Percentiles rank a stretch among this genome's conserved stretches.
Conservation (phyloP, 257 asterid species). For the Salvia hispanica region DNA sequence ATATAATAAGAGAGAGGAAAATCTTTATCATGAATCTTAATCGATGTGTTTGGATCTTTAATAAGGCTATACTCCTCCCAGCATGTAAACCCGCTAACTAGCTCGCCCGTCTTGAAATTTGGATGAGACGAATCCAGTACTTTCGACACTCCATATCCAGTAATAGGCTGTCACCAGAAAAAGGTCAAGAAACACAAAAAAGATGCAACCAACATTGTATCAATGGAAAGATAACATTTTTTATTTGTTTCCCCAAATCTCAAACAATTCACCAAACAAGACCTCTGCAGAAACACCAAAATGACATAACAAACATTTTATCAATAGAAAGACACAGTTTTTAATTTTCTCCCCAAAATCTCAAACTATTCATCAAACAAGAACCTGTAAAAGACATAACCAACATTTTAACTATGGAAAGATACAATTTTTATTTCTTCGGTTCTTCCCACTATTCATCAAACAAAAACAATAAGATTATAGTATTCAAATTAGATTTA, state of each 20-base stretch:
- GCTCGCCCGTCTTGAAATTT: conserved; percentile 47
- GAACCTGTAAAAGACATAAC: no score
- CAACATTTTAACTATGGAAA: no score
- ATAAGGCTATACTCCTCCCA: conserved; percentile 36
- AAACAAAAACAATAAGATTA: not conserved
- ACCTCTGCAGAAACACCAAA: no score
- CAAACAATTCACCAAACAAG: no score
- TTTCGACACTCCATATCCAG: conserved; percentile 49
- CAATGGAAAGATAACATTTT: no score
- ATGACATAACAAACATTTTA: not conserved
- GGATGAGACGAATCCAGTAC: conserved; percentile 50
- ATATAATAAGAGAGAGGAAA: no score
- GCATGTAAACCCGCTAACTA: conserved; percentile 48
- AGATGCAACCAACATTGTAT: not conserved
- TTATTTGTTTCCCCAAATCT: no score
- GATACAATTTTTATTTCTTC: no score
- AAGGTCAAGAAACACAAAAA: not conserved
- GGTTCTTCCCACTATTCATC: no score
- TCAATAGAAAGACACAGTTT: not conserved
- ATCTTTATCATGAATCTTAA: no score
- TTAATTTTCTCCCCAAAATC: not conserved
- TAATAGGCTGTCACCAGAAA: conserved; percentile 33
- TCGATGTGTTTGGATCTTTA: no score
- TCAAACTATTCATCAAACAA: not conserved
- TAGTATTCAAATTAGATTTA: no score